Evolutionary conservation across 352 stramenopile species (phyloP).

Genomic region (Globisporangium polare): DNA sequence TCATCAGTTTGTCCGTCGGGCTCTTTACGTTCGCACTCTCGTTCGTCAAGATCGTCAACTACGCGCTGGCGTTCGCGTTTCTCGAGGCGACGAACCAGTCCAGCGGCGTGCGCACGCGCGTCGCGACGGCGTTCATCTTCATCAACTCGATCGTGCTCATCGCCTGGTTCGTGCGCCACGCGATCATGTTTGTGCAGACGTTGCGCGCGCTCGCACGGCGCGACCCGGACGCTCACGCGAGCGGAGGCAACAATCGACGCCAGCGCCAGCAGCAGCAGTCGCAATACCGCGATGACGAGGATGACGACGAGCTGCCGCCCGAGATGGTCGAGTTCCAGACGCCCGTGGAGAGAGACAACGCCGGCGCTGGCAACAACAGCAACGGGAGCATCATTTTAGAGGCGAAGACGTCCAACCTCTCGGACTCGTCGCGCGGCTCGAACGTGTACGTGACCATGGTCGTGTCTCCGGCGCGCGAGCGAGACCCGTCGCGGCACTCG

Average conservation of each 20-base stretch:
- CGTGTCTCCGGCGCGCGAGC: slow-evolving; percentile 10
- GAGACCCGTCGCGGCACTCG: slow-evolving; percentile 1
- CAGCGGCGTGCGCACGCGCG: slow-evolving; percentile 22
- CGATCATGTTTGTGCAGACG: slow-evolving; percentile 36
- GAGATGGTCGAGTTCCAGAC: slow-evolving; percentile 20
- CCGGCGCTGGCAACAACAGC: not conserved
- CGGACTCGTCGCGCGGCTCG: slow-evolving; percentile 4
- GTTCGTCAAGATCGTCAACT: slow-evolving; percentile 59
- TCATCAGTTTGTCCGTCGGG: slow-evolving; percentile 31
- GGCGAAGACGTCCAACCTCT: not conserved
- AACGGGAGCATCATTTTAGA: not conserved
- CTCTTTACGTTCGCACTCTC: slow-evolving; percentile 46
- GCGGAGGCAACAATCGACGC: not conserved
- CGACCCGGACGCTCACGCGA: not conserved
- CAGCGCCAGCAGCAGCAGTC: not conserved
- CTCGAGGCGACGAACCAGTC: slow-evolving; percentile 40
- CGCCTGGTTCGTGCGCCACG: slow-evolving; percentile 55
- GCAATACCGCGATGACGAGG: slow-evolving; percentile 3
- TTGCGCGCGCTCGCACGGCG: slow-evolving; percentile 9
- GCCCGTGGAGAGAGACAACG: slow-evolving; percentile 3
- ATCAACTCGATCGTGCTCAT: slow-evolving; percentile 62
- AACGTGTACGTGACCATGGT: slow-evolving; percentile 18
- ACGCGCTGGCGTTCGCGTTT: slow-evolving; percentile 51
- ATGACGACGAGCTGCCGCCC: slow-evolving; percentile 6
- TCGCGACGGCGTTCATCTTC: slow-evolving; percentile 59